A percentile compares a stretch with the other conserved stretches of the same genome.
These are phyloP conservation scores for Psilocybe subaeruginosa DNA, from an alignment of 768 basidiomycete species.

Conservation along the genomic window DNA sequence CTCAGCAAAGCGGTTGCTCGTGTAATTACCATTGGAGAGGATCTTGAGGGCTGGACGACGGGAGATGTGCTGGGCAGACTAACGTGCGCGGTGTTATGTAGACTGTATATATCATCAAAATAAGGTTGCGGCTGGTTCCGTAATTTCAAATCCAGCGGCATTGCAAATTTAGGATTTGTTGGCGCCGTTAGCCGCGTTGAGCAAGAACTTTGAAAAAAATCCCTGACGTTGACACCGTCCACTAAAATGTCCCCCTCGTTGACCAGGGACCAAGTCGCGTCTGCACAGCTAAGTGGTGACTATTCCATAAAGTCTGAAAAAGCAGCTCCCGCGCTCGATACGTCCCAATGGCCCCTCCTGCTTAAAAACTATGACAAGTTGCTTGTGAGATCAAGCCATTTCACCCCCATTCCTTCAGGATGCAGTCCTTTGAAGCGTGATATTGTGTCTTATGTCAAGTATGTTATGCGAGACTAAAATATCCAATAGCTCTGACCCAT, in stretches of 20 bases:
- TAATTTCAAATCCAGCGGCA: slow-evolving; percentile 16
- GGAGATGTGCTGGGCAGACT: background rate
- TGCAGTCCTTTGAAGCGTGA: slow-evolving; percentile 96
- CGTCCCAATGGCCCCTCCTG: slow-evolving; percentile 96
- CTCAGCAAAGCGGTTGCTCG: slow-evolving; percentile 17
- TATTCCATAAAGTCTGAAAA: slow-evolving; percentile 83
- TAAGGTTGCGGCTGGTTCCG: slow-evolving; percentile 36
- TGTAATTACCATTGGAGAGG: slow-evolving; percentile 11
- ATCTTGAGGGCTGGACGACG: slow-evolving; percentile 37
- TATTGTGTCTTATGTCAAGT: slow-evolving; percentile 91
- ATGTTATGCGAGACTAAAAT: slow-evolving; percentile 18
- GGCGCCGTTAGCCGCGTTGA: slow-evolving; percentile 3
- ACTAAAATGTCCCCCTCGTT: slow-evolving; percentile 50
- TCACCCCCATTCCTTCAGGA: slow-evolving; percentile 95
- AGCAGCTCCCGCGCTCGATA: slow-evolving; percentile 78
- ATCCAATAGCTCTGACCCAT: slow-evolving; percentile 9
- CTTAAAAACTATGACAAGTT: slow-evolving; percentile 99
- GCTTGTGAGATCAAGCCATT: slow-evolving; percentile 92
- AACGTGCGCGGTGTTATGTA: slow-evolving; percentile 22
- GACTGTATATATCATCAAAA: slow-evolving; percentile 55
- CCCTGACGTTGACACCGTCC: slow-evolving; percentile 12
- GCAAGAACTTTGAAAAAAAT: slow-evolving; percentile 13
- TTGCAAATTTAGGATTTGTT: slow-evolving; percentile 15
- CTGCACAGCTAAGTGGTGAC: slow-evolving; percentile 75
- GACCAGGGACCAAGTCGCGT: slow-evolving; percentile 69